Percentiles rank a stretch among this genome's conserved stretches.
These are phyloP conservation scores for Boeremia lycopersici DNA, from an alignment of 2,329 filamentous ascomycete species.

Conservation along the genomic window DNA sequence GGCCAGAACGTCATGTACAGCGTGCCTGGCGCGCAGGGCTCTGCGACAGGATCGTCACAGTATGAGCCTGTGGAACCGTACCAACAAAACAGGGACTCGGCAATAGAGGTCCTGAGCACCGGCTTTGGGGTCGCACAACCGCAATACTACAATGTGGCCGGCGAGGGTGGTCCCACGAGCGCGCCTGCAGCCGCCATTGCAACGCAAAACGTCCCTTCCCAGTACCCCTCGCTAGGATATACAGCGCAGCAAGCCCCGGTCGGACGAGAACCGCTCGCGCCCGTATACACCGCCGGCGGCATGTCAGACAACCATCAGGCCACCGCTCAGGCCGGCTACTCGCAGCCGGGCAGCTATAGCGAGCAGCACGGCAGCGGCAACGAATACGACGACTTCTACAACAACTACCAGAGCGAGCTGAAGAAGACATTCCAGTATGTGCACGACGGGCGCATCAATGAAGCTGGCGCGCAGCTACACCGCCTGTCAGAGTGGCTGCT, in stretches of 20 bases:
- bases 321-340: slow-evolving; percentile 47
- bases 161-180: slow-evolving; percentile 64
- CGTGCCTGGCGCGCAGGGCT: slow-evolving; percentile 55
- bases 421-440: slow-evolving; percentile 74
- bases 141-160: slow-evolving; percentile 70
- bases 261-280: slow-evolving; percentile 56
- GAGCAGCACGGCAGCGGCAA: slow-evolving; percentile 52
- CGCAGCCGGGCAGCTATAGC: slow-evolving; percentile 41
- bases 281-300: slow-evolving; percentile 56
- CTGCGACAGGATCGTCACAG: slow-evolving; percentile 59
- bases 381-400: slow-evolving; percentile 70
- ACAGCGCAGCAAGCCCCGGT: slow-evolving; percentile 67
- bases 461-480: slow-evolving; percentile 64
- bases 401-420: slow-evolving; percentile 62
- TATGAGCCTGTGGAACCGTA: slow-evolving; percentile 81
- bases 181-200: slow-evolving; percentile 63
- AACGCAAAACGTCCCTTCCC: slow-evolving; percentile 69
- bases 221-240: slow-evolving; percentile 63
- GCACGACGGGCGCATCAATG: slow-evolving; percentile 63
- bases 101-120: slow-evolving; percentile 75
- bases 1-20: slow-evolving; percentile 78
- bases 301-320: slow-evolving; percentile 59
- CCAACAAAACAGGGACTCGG: slow-evolving; percentile 69
- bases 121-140: slow-evolving; percentile 71
- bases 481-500: slow-evolving; percentile 71